These are phyloP conservation scores for Hyparrhenia diplandra DNA, from an alignment of 176 grass and related monocot genomes.

Conservation along the genomic window DNA sequence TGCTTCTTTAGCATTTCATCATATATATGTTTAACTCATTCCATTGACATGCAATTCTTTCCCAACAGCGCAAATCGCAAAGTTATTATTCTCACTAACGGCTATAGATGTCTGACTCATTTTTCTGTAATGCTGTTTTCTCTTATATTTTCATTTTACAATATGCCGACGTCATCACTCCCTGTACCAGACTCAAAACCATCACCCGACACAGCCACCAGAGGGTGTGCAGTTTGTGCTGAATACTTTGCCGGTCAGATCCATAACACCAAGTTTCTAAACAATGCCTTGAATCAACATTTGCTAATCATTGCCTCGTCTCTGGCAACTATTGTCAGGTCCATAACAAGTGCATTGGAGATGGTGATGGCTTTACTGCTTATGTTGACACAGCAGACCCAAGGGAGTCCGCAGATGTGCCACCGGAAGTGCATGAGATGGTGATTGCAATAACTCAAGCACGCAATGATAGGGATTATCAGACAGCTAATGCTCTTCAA, in stretches of 20 bases:
- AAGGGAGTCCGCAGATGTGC: slow-evolving; percentile 11
- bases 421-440: slow-evolving; percentile 32
- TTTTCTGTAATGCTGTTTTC: neutral
- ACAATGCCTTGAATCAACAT: neutral
- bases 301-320: neutral
- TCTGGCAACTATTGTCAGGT: slow-evolving; percentile 23
- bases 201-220: slow-evolving; percentile 5
- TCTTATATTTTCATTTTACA: slow-evolving; percentile 37
- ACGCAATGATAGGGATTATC: slow-evolving; percentile 13
- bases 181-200: neutral
- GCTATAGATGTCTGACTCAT: neutral
- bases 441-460: slow-evolving; percentile 32
- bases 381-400: slow-evolving; percentile 43
- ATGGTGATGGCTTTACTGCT: slow-evolving; percentile 57
- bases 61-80: neutral
- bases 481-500: slow-evolving; percentile 13
- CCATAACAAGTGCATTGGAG: slow-evolving; percentile 30
- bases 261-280: neutral
- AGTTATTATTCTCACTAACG: neutral
- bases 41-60: neutral
- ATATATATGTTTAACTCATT: neutral
- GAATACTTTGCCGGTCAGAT: slow-evolving; percentile 38
- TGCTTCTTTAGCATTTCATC: neutral
- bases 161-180: slow-evolving; percentile 21
- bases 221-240: slow-evolving; percentile 39